Conservation (phyloP, 495 filamentous ascomycete species). For the Aspergillus leporis region DNA sequence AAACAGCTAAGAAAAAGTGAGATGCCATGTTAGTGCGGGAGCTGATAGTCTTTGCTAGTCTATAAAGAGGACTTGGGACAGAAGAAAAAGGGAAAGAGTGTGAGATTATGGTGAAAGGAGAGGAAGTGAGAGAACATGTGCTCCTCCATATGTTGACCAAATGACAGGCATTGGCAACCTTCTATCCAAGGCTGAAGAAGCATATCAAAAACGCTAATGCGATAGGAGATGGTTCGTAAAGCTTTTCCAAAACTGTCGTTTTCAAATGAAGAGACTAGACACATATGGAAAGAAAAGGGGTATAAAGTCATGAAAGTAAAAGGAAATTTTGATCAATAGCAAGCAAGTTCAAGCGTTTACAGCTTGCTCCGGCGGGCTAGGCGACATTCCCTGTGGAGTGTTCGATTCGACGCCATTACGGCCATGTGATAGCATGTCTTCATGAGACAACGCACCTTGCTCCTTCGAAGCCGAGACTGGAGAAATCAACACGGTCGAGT, state of each 20-base stretch:
- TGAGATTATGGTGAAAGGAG: background rate
- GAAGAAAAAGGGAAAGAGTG: constrained; percentile 1
- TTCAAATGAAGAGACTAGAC: constrained; percentile 8
- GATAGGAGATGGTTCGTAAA: constrained; percentile 3
- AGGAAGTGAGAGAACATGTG: background rate
- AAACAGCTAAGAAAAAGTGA: constrained; percentile 1
- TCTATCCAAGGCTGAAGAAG: background rate
- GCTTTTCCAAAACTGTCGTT: constrained; percentile 4
- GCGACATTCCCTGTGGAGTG: constrained; percentile 15
- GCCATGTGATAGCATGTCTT: constrained; percentile 10
- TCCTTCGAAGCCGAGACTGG: constrained; percentile 2
- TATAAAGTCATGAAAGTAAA: constrained; percentile 14
- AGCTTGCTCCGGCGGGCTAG: constrained; percentile 24
- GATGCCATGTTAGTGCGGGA: background rate
- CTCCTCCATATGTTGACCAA: background rate
- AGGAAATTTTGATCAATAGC: constrained; percentile 11
- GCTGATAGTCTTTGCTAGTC: background rate
- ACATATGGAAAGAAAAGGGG: constrained; percentile 4
- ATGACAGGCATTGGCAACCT: background rate
- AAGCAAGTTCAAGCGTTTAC: constrained; percentile 25
- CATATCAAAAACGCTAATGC: background rate
- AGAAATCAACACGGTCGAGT: background rate
- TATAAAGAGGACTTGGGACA: background rate
- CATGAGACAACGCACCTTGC: constrained; percentile 1
- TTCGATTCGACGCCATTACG: constrained; percentile 7